These are phyloP conservation scores for Malus orientalis DNA, from an alignment of 306 rosid species.

Conservation along the genomic window DNA sequence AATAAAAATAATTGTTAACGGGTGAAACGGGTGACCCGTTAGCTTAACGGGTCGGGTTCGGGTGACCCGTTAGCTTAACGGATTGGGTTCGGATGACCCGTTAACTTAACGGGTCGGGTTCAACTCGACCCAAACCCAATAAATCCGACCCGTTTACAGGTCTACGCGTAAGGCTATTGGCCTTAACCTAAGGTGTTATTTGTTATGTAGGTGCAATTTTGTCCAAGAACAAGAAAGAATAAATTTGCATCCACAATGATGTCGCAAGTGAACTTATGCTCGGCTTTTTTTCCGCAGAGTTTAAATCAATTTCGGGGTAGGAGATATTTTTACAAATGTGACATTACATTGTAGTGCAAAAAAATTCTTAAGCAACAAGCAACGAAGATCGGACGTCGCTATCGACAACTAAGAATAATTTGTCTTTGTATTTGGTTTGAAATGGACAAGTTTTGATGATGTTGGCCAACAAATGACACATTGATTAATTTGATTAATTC, in stretches of 20 bases:
- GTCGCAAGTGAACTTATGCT: neutral
- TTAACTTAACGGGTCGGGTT: too few species aligned
- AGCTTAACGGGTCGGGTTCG: too few species aligned
- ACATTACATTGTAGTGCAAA: neutral
- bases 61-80: too few species aligned
- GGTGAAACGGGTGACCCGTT: too few species aligned
- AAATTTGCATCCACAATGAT: neutral
- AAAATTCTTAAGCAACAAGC: neutral
- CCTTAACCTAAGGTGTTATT: too few species aligned
- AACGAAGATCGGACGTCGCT: slow-evolving; percentile 6
- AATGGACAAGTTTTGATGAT: neutral
- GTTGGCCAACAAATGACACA: neutral
- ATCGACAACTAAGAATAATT: slow-evolving; percentile 3
- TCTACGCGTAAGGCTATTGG: too few species aligned
- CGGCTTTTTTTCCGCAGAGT: neutral
- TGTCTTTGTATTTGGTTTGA: neutral
- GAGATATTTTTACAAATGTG: neutral
- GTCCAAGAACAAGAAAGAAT: rapidly evolving
- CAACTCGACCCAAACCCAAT: too few species aligned
- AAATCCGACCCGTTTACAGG: too few species aligned
- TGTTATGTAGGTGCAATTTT: too few species aligned
- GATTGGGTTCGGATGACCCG: too few species aligned
- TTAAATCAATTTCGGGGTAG: neutral
- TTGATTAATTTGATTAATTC: too few species aligned
- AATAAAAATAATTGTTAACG: too few species aligned